These are phyloP conservation scores for Thalassiosira profunda DNA, from an alignment of 108 stramenopile species.

Conservation along the genomic window DNA sequence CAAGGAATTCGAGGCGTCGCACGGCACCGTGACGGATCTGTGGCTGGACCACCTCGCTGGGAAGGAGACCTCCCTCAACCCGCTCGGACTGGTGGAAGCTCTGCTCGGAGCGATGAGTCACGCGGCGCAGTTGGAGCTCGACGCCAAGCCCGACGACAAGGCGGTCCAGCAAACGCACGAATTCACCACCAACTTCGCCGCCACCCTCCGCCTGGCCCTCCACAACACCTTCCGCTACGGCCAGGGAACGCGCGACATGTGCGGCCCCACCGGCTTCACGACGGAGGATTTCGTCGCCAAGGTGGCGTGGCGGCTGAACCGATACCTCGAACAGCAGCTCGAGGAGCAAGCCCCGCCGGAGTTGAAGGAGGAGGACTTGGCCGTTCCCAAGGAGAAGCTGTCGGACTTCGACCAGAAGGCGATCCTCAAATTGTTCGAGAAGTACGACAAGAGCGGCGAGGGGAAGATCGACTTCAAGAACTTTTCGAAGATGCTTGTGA, in stretches of 20 bases:
- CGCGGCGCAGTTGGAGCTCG: constrained; percentile 81
- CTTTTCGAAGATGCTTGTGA: constrained; percentile 91
- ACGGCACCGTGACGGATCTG: constrained; percentile 96
- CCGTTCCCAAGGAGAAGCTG: constrained; percentile 67
- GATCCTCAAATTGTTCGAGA: constrained; percentile 83
- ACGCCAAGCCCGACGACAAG: constrained; percentile 66
- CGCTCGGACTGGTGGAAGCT: constrained; percentile 96
- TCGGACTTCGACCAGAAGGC: constrained; percentile 82
- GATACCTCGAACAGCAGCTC: constrained; percentile 80
- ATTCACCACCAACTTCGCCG: constrained; percentile 76
- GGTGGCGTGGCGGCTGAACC: constrained; percentile 92
- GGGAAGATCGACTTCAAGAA: constrained; percentile 92
- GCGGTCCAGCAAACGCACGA: constrained; percentile 50
- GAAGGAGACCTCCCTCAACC: constrained; percentile 97
- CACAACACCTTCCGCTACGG: constrained; percentile 98
- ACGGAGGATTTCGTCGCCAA: constrained; percentile 95
- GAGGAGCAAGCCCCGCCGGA: constrained; percentile 84
- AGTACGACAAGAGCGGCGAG: constrained; percentile 91
- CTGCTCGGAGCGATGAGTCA: constrained; percentile 97
- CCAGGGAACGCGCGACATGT: constrained; percentile 97
- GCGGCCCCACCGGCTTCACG: constrained; percentile 93
- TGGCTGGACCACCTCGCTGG: constrained; percentile 96
- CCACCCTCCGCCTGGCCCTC: constrained; percentile 82
- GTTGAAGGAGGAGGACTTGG: constrained; percentile 77
- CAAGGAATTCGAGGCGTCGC: constrained; percentile 96